These are phyloP conservation scores for Hypomyces rosellus DNA, from an alignment of 2,329 filamentous ascomycete species.

Conservation along the genomic window DNA sequence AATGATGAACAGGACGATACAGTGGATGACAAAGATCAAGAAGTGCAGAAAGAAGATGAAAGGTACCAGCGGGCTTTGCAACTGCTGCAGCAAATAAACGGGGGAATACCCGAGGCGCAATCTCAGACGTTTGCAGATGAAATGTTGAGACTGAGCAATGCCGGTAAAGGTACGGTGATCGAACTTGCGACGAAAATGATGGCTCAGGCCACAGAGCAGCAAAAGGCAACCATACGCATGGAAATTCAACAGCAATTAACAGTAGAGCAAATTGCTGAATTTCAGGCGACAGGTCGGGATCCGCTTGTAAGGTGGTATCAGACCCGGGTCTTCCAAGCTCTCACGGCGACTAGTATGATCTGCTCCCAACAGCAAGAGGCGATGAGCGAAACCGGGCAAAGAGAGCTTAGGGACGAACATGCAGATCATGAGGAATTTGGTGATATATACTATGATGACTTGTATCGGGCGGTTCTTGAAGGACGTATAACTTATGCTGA, in stretches of 20 bases:
- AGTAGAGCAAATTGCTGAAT: conserved; percentile 38
- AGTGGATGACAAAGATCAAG: no score
- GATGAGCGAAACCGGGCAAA: no score
- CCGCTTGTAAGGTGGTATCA: conserved; percentile 45
- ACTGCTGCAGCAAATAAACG: no score
- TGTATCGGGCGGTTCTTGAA: no score
- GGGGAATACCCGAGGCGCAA: conserved; percentile 31
- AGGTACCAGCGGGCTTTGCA: no score
- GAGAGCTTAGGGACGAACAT: no score
- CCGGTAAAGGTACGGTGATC: conserved; percentile 40
- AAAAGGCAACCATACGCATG: conserved; percentile 31
- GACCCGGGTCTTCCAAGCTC: conserved; percentile 34
- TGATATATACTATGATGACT: no score
- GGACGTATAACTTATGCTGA: no score
- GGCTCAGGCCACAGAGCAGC: conserved; percentile 34
- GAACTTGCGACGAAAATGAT: conserved; percentile 39
- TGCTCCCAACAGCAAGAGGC: conserved; percentile 21
- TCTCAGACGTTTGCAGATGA: conserved; percentile 25
- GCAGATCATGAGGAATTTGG: no score
- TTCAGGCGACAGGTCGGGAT: conserved; percentile 42
- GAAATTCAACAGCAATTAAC: conserved; percentile 31
- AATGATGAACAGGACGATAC: no score
- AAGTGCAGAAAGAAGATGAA: no score
- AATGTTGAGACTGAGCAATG: conserved; percentile 33
- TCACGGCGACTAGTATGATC: conserved; percentile 24